A percentile compares a stretch with the other conserved stretches of the same genome.
Conservation (phyloP, 1,284 basidiomycete genomes). For the Leccinum olivaceoglutinosum region DNA sequence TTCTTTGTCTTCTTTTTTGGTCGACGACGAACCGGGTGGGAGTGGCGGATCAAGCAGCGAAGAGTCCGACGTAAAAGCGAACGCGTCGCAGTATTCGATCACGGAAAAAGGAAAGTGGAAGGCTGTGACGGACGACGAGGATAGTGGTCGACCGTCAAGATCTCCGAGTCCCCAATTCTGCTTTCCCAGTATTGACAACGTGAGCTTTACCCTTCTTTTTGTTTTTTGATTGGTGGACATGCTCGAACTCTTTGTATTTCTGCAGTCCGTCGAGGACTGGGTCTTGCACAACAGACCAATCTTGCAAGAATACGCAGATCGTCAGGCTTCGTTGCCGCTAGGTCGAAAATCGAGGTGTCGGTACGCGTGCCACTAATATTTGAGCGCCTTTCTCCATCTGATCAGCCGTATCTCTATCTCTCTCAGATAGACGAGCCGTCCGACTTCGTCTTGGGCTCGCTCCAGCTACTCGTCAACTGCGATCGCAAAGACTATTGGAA, state of each 20-base stretch:
- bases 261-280: conserved; percentile 21
- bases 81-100: not conserved
- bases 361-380: conserved; percentile 7
- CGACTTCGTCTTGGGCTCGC: conserved; percentile 22
- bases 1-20: not conserved
- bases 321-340: conserved; percentile 23
- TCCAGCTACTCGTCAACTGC: conserved; percentile 29
- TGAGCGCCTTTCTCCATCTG: not conserved
- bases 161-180: conserved; percentile 3
- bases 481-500: conserved; percentile 21
- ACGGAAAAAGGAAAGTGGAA: conserved; percentile 15
- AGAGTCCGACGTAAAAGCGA: conserved; percentile 3
- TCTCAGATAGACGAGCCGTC: conserved; percentile 24
- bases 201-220: conserved; percentile 5
- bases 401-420: conserved; percentile 1
- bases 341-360: conserved; percentile 23
- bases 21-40: not conserved
- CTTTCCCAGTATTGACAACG: not conserved
- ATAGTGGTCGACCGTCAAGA: not conserved
- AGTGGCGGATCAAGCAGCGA: not conserved
- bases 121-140: not conserved
- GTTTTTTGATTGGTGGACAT: not conserved
- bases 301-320: conserved; percentile 26
- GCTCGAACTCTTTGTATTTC: not conserved
- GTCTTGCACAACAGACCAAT: conserved; percentile 20